phyloP scores from a whole-genome alignment of 495 filamentous ascomycete genomes.

The Daldinia grandis region DNA sequence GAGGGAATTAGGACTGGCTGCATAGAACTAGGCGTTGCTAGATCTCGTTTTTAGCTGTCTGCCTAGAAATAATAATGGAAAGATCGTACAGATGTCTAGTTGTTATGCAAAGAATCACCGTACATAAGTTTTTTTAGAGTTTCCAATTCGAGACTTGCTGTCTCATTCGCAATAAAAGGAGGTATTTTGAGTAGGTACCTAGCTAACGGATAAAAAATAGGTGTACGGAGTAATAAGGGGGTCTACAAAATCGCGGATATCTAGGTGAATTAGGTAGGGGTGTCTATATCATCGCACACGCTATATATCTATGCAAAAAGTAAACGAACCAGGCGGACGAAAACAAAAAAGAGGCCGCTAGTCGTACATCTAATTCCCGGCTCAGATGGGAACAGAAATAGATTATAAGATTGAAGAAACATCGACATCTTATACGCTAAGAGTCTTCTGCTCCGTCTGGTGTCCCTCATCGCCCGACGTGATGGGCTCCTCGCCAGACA shows the following conservation, averaged over 20 bases:
- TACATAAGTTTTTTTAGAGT: background rate
- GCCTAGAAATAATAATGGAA: background rate
- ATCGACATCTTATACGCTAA: background rate
- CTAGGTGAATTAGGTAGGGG: background rate
- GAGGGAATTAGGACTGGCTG: slow-evolving; percentile 21
- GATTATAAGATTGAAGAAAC: background rate
- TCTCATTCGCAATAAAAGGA: background rate
- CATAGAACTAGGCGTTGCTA: slow-evolving; percentile 21
- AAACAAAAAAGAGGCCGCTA: background rate
- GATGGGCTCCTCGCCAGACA: background rate
- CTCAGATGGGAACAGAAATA: background rate
- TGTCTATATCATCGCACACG: background rate
- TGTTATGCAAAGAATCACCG: background rate
- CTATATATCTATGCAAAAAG: background rate
- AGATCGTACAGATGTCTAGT: background rate
- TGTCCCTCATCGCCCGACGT: slow-evolving; percentile 16
- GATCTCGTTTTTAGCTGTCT: background rate
- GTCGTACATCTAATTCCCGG: background rate
- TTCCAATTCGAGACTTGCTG: background rate
- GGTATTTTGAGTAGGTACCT: background rate
- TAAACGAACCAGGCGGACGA: background rate
- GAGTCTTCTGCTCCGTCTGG: slow-evolving; percentile 15
- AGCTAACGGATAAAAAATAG: background rate
- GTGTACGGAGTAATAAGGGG: background rate
- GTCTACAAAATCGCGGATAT: background rate